Base-by-base conservation (phyloP, 345 rosid genomes). In the Citrus maxima region DNA sequence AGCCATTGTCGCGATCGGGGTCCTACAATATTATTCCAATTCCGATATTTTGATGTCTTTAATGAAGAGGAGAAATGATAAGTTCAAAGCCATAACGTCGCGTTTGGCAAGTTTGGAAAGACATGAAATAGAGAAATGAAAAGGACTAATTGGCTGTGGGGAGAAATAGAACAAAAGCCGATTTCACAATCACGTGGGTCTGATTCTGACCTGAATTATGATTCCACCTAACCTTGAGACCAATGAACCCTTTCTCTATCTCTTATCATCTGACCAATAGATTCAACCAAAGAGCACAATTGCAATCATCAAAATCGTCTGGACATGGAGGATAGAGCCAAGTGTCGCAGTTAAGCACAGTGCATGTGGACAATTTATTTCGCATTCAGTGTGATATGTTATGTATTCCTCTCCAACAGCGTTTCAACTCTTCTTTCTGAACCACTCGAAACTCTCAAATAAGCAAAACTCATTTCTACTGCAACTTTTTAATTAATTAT, bases 151-250 rank as follows among this genome's bases (percentile, higher is more conserved):
- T 22, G 66, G 38, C 25, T 4, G 4, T 24, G 19, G 46, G 12
- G 64, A 51, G 2, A 55, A 18, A 19, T 63, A 55, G 38, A 18
- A 18, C 22, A 18, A 61, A 40, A 79, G 22, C 27, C 14, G 24
- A 58, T 28, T 28, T 9, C 54, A 74, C 78, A 28, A 28, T 9
- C 63, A 79, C 73, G 60, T 80, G 82, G 73, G 49, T 49, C 27
- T 54, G 27, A 66, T 66, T 49, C 27, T 54, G 46, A 66, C 37
- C 58, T 54, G 22, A 10, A 27, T 12, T 61, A 3, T 4, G 46
- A 66, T 27, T 74, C 74, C 40, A 22, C 51, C 77, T 66, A 58
- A 24, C 10, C 64, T 19, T 67, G 21, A 40, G 67, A 14, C 72
- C 72, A 18, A 54, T n/a, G 63, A 51, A 4, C 7, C 62, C 51